Evolutionary conservation across 306 rosid genomes (phyloP).

Genomic region (Rosa multiflora): DNA sequence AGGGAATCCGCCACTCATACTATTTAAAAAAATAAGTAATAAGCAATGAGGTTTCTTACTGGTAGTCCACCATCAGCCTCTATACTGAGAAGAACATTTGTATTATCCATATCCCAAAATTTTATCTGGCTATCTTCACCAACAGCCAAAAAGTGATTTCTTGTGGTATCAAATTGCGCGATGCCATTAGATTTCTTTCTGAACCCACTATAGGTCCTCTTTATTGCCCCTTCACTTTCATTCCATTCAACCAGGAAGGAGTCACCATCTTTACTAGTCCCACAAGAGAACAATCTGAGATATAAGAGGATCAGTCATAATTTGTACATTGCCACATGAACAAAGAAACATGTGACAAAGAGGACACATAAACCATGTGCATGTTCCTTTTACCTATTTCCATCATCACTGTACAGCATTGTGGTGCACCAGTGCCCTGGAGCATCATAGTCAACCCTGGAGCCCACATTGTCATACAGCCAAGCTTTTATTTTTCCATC

Average conservation of each 20-base stretch:
- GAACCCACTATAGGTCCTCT: conserved; percentile 64
- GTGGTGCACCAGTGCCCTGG: conserved; percentile 71
- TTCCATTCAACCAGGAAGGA: conserved; percentile 73
- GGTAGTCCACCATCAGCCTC: conserved; percentile 70
- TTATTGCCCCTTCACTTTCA: conserved; percentile 73
- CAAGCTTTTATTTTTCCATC: conserved; percentile 80
- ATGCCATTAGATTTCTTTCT: conserved; percentile 60
- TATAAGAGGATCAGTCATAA: neutral
- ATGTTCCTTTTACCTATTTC: conserved; percentile 48
- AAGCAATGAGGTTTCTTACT: conserved; percentile 31
- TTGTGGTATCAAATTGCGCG: conserved; percentile 70
- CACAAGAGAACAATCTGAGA: conserved; percentile 68
- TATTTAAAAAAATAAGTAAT: neutral
- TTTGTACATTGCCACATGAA: neutral
- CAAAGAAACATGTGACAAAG: neutral
- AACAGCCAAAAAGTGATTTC: conserved; percentile 68
- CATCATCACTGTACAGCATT: conserved; percentile 74
- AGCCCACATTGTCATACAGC: conserved; percentile 63
- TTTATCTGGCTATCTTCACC: conserved; percentile 67
- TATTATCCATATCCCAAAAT: conserved; percentile 73
- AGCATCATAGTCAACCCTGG: conserved; percentile 76
- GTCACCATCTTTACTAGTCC: conserved; percentile 75
- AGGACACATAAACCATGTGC: neutral
- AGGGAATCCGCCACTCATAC: neutral
- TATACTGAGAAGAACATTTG: conserved; percentile 34